Base-by-base conservation (phyloP, 2,329 filamentous ascomycete genomes). In the Ophiognomonia clavigignenti-juglandacearum region DNA sequence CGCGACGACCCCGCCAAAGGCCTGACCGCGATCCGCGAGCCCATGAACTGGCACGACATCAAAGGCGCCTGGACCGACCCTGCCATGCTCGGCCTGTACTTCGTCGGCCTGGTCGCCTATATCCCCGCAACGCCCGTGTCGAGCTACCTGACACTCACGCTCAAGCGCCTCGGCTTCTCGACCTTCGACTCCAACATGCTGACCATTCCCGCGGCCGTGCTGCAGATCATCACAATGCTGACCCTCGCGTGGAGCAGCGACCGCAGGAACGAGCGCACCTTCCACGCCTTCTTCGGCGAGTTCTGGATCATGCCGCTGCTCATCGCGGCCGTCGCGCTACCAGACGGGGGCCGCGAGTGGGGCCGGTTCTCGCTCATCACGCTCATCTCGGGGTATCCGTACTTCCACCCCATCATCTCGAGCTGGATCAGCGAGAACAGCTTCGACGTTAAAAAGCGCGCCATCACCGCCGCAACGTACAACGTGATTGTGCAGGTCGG, bases 101-200 rank as follows among this genome's bases (percentile, higher is more conserved):
- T 75, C 23, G 65, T 77, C 48, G 74, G 73, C 1, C 60, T 77
- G 13, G 54, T 74, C 1, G 68, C 68, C 14, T 73, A 71, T 46
- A 77, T 78, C 45, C 74, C 75, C 2, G 71, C 71, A 10, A 62
- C 65, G 1, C 74, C 72, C 1, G 67, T 73, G 0, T 60, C 64
- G 27, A 65, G 66, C 1, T 82, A 81, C 48, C 62, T 83, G 8
- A 78, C 78, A 0, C 66, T 82, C 10, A 78, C 74, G 0, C 66
- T 83, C 1, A 75, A 74, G 52, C 68, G 74, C 2, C 64, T 83
- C 4, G 79, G 71, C 11, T 83, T 82, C 63, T 64, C 63, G 40
- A 79, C 77, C 2, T 77, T 85, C 57, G 64, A 78, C 26, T 76
- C 74, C 23, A 86, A 84, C 54, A 67, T 86, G 51, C 70, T 86